phyloP scores from a whole-genome alignment of 2,329 filamentous ascomycete species.

The Paecilomyces sp. region DNA sequence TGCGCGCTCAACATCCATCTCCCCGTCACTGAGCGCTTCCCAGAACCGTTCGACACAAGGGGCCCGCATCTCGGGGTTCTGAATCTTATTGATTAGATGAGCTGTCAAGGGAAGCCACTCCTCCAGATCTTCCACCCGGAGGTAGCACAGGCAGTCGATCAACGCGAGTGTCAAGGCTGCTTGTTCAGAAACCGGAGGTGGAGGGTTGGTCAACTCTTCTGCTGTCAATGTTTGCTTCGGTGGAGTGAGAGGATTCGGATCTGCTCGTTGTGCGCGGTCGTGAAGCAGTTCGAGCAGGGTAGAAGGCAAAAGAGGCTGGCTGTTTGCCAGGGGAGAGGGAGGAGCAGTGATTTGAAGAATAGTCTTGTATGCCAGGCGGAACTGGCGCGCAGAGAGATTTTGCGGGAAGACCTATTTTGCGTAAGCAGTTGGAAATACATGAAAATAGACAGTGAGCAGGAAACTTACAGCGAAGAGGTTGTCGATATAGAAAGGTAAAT shows the following conservation, averaged over 20 bases:
- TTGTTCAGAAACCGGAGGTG: conserved; percentile 58
- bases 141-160: conserved; percentile 68
- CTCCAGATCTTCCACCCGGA: conserved; percentile 63
- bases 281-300: conserved; percentile 71
- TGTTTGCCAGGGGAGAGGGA: conserved; percentile 65
- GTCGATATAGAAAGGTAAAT: conserved; percentile 78
- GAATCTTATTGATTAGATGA: conserved; percentile 57
- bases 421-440: background rate
- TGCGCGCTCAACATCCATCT: conserved; percentile 82
- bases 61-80: conserved; percentile 55
- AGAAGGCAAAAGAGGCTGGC: conserved; percentile 71
- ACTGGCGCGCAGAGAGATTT: conserved; percentile 75
- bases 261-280: conserved; percentile 54
- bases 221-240: conserved; percentile 29
- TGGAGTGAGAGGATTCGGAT: conserved; percentile 42
- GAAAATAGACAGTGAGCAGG: background rate
- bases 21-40: conserved; percentile 70
- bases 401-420: conserved; percentile 58
- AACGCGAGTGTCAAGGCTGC: conserved; percentile 68
- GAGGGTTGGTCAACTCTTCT: conserved; percentile 23
- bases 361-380: conserved; percentile 80
- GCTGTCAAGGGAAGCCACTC: conserved; percentile 75
- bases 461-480: conserved; percentile 58
- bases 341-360: conserved; percentile 75
- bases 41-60: conserved; percentile 66